A percentile compares a stretch with the other conserved stretches of the same genome.
phyloP scores from a whole-genome alignment of 352 stramenopile genomes.

The Vaucheria bursata region DNA sequence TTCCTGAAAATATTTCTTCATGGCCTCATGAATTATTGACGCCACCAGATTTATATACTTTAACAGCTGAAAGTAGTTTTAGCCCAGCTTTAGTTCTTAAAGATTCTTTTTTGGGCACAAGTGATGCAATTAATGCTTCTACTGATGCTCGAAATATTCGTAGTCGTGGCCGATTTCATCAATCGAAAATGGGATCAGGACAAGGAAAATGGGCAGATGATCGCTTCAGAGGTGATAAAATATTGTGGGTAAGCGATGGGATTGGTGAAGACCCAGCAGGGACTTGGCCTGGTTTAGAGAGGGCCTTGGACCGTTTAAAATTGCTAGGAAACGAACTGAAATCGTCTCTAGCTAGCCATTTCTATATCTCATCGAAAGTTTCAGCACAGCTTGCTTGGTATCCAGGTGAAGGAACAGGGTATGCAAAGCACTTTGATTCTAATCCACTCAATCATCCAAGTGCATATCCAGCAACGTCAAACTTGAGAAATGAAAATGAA shows the following conservation, averaged over 20 bases:
- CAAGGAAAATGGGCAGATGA: constrained; percentile 22
- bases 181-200: constrained; percentile 33
- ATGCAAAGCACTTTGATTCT: constrained; percentile 45
- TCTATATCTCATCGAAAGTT: constrained; percentile 14
- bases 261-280: neutral
- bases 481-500: neutral
- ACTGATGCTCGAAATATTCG: constrained; percentile 25
- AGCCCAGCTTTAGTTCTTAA: constrained; percentile 29
- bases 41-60: constrained; percentile 31
- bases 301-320: neutral
- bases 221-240: constrained; percentile 25
- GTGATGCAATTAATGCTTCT: neutral
- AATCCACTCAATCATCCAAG: neutral
- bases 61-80: constrained; percentile 6
- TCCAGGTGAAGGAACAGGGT: constrained; percentile 33
- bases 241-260: constrained; percentile 35
- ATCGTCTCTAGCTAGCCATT: neutral
- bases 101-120: constrained; percentile 26
- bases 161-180: constrained; percentile 18
- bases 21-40: no score
- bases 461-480: neutral
- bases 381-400: constrained; percentile 50
- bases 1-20: no score
- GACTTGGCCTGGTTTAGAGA: neutral
- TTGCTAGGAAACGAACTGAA: neutral